Conservation (phyloP, 1,284 basidiomycete species). For the Xerocomus minutiporus region DNA sequence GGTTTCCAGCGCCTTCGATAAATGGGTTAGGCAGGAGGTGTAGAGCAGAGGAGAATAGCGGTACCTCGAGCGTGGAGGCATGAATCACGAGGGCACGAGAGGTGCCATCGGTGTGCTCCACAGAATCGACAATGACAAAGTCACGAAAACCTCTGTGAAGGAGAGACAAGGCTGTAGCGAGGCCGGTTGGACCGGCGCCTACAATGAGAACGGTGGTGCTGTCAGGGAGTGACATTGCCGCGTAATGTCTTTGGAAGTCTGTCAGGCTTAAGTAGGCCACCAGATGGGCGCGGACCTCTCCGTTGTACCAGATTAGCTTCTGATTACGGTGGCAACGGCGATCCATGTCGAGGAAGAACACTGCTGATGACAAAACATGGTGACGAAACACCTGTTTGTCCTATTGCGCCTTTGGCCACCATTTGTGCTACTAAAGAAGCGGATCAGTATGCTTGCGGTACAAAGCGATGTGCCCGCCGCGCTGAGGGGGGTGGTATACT, state of each 20-base stretch:
- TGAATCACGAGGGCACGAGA: slow-evolving; percentile 44
- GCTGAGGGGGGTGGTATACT: not conserved
- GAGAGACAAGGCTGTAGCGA: slow-evolving; percentile 22
- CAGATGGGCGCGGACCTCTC: not conserved
- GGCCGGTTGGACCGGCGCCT: slow-evolving; percentile 28
- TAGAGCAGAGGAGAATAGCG: not conserved
- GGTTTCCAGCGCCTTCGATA: slow-evolving; percentile 41
- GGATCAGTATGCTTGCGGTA: not conserved
- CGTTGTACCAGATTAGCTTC: not conserved
- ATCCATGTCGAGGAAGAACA: not conserved
- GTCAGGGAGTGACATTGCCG: slow-evolving; percentile 23
- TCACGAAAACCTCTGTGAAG: slow-evolving; percentile 41
- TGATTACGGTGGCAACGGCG: not conserved
- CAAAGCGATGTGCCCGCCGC: not conserved
- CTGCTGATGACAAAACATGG: not conserved
- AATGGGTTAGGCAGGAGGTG: not conserved
- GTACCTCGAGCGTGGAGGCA: slow-evolving; percentile 42
- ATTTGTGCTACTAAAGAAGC: not conserved
- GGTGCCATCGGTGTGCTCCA: slow-evolving; percentile 27
- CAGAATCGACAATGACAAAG: slow-evolving; percentile 46
- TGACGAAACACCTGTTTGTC: not conserved
- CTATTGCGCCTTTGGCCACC: not conserved
- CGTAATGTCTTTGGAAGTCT: too few relatives aligned
- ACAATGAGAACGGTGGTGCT: slow-evolving; percentile 27
- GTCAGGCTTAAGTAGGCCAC: slow-evolving; percentile 6